Percentiles rank a stretch among this genome's conserved stretches.
Evolutionary conservation across 306 rosid species (phyloP).

Genomic region (Phaseolus lunatus): DNA sequence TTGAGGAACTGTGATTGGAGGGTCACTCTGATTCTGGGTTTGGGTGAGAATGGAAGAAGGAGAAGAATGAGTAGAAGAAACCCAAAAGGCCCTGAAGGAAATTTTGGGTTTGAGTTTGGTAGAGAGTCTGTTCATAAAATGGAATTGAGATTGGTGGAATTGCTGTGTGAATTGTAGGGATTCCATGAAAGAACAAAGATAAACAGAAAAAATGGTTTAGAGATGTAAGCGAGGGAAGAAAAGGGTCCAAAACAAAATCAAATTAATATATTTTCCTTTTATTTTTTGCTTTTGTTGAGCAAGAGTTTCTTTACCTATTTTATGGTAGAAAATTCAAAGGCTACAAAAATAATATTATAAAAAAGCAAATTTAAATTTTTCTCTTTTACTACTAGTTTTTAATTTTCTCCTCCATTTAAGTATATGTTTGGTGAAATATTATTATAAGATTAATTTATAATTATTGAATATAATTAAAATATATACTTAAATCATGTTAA

Average conservation of each 20-base stretch:
- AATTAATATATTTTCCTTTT: not conserved
- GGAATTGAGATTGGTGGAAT: slow-evolving; percentile 40
- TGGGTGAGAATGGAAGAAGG: slow-evolving; percentile 21
- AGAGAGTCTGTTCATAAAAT: slow-evolving; percentile 51
- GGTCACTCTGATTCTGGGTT: slow-evolving; percentile 18
- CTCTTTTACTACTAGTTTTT: no score
- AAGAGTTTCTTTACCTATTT: not conserved
- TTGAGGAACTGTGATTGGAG: slow-evolving; percentile 36
- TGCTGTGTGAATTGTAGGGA: slow-evolving; percentile 39
- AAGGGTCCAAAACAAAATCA: slow-evolving; percentile 4
- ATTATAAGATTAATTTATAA: no score
- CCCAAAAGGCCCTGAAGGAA: slow-evolving; percentile 51
- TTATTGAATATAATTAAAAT: no score
- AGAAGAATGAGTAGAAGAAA: slow-evolving; percentile 37
- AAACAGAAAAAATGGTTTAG: not conserved
- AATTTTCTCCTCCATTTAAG: no score
- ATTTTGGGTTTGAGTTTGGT: slow-evolving; percentile 47
- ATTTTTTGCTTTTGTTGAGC: not conserved
- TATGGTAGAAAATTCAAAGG: no score
- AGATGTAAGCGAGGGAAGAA: slow-evolving; percentile 22
- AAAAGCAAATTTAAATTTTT: no score
- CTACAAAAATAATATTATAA: no score
- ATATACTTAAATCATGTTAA: no score
- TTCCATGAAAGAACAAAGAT: slow-evolving; percentile 41
- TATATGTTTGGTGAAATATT: no score